Evolutionary conservation across 768 basidiomycete genomes (phyloP).

Genomic region (Asterophora lycoperdoides): DNA sequence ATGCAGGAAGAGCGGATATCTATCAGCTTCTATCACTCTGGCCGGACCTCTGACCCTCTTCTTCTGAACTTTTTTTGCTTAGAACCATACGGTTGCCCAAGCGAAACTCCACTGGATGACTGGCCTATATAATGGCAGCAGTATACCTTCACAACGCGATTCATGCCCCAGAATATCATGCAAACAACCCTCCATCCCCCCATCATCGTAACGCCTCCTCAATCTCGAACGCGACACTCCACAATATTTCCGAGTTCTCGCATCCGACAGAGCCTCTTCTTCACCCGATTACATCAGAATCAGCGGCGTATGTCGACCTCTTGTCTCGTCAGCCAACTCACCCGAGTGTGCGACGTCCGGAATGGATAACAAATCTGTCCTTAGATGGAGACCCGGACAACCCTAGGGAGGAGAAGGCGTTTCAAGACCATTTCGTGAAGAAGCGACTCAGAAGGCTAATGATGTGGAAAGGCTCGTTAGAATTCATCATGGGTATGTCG

Average conservation of each 20-base stretch:
- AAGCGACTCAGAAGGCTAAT: conserved; percentile 28
- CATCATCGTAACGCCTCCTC: conserved; percentile 42
- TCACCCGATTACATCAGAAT: conserved; percentile 24
- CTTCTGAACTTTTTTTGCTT: no score
- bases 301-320: conserved; percentile 30
- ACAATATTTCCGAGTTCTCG: conserved; percentile 34
- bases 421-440: conserved; percentile 20
- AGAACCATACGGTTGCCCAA: background rate
- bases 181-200: conserved; percentile 30
- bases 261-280: conserved; percentile 44
- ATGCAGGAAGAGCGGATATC: background rate
- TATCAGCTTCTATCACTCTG: background rate
- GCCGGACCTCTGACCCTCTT: no score
- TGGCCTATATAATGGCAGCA: conserved; percentile 45
- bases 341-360: conserved; percentile 21
- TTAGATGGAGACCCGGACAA: conserved; percentile 24
- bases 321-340: conserved; percentile 29
- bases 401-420: conserved; percentile 25
- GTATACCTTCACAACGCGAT: conserved; percentile 54
- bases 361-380: conserved; percentile 25
- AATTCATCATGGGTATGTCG: conserved; percentile 36
- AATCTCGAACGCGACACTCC: conserved; percentile 34
- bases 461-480: conserved; percentile 25
- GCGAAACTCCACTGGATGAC: conserved; percentile 19
- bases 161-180: conserved; percentile 33